Base-by-base conservation (phyloP, 1,284 basidiomycete species). In the Flammula alnicola region DNA sequence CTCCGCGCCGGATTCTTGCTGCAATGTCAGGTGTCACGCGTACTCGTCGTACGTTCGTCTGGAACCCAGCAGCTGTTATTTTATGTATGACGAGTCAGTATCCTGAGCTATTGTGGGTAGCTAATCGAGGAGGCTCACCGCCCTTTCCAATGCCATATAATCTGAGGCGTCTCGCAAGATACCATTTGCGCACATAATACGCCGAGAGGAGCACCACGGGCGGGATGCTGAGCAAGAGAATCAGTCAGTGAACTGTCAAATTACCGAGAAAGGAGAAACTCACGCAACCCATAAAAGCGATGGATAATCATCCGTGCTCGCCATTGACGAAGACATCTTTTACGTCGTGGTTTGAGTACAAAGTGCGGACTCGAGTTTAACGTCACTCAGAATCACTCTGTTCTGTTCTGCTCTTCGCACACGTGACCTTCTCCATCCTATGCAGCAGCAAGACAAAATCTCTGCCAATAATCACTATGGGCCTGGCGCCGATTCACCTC, bases 121-220 rank as follows among this genome's bases (percentile, higher is more conserved):
- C 2, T 3, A 31, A 33, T 16, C 22, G 1, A 14, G 9, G 17
- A 63, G 71, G 19, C 45, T 20, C 45, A 78, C 78, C 77, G 43
- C 78, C 78, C 61, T 76, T 77, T 10, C 78, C 78, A 35, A 79
- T 79, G 4, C 78, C 78, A 52, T 79, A 64, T 4, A 77, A 54
- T 43, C 65, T 63, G 20, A 80, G 65, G 44, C 63, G 62, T 30
- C 75, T 66, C n/a, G 71, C 70, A 4, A 76, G 65, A 48, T 78
- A 79, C 74, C 74, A 78, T 61, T 72, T 76, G 16, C 76, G 72
- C 16, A 65, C 61, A 47, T 71, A 72, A 52, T 74, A 79, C 0
- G 67, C 74, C 3, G 75, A 73, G 19, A 78, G 23, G 5, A 78
- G 57, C 39, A 77, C 49, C 7, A 72, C 58, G 0, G 75, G 65